These are phyloP conservation scores for Candida multigemmis DNA, from an alignment of 805 yeast genomes.

Conservation along the genomic window DNA sequence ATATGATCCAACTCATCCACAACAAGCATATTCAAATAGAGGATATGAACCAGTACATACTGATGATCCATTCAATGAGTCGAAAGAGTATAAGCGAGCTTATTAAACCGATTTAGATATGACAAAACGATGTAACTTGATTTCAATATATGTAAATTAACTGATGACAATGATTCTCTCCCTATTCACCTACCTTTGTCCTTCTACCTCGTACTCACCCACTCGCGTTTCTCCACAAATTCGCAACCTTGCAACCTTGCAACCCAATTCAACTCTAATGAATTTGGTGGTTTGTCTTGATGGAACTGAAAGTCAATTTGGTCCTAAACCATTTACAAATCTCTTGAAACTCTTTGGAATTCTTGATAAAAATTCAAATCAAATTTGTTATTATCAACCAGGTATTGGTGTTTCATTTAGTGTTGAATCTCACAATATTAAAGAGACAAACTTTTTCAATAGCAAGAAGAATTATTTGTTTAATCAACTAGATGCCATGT, in stretches of 20 bases:
- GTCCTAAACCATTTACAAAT: slow-evolving; percentile 45
- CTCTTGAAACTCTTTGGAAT: slow-evolving; percentile 44
- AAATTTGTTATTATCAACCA: slow-evolving; percentile 58
- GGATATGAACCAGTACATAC: slow-evolving; percentile 7
- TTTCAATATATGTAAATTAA: too few species aligned
- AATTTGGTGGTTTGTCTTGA: slow-evolving; percentile 52
- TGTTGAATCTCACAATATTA: slow-evolving; percentile 22
- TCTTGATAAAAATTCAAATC: slow-evolving; percentile 36
- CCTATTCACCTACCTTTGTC: not conserved
- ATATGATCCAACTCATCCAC: too few species aligned
- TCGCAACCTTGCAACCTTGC: not conserved
- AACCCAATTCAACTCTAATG: slow-evolving; percentile 2
- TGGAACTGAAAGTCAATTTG: slow-evolving; percentile 55
- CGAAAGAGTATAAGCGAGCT: slow-evolving; percentile 1
- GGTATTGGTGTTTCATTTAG: slow-evolving; percentile 52
- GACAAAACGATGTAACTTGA: too few species aligned
- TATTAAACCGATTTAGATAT: slow-evolving; percentile 4
- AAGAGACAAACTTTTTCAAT: slow-evolving; percentile 8
- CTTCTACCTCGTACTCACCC: not conserved
- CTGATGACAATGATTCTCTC: too few species aligned
- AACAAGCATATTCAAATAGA: too few species aligned
- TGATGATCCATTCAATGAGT: slow-evolving; percentile 1
- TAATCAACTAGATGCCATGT: slow-evolving; percentile 29
- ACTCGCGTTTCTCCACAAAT: not conserved
- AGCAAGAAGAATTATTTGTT: slow-evolving; percentile 4